Base-by-base conservation (phyloP, 257 asterid species). In the Solanum habrochaites region DNA sequence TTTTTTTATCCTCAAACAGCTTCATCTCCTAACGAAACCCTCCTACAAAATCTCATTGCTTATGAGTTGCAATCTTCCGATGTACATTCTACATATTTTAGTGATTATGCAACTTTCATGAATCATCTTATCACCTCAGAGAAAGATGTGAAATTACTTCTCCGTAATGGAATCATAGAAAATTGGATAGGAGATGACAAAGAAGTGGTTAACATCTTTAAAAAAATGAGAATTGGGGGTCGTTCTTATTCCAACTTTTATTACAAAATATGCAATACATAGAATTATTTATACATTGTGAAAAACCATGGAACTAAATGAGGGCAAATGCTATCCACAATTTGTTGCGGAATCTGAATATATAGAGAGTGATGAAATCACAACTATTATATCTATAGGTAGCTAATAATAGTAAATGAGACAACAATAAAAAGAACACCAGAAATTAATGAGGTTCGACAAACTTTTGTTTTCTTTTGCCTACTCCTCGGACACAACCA, bases 121-220 rank as follows among this genome's bases (percentile, higher is more conserved):
- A 6, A 62, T 62, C 11, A 3, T 23, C 7, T 62, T 62, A 62
- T 62, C 0, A 29, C n/a, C 70, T 23, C 70, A 2, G 15, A 62
- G 0, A 62, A 62, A 62, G 70, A 62, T 62, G 70, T 62, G 70
- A 23, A 16, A 23, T 43, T 88, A 12, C 90, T 88, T 37, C 45
- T 75, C 7, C 64, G 2, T 0, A 72, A 42, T 3, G 86, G 89
- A 32, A 86, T 86, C 23, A 62, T 88, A 15, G 25, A 39, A 21
- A 88, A 86, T 64, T 23, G 27, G 42, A 8, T 88, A 3, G 90
- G 87, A 8, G 82, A 83, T 40, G 89, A 86, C 67, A 70, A 49
- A 42, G 75, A 58, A 64, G 89, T 89, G 16, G 67, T 77, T 35
- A 31, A 7, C 6, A 3, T 83, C 64, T 89, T 86, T 8, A 83